Evolutionary conservation across 176 grass and related monocot genomes (phyloP).

Genomic region (Alopecurus myosuroides): DNA sequence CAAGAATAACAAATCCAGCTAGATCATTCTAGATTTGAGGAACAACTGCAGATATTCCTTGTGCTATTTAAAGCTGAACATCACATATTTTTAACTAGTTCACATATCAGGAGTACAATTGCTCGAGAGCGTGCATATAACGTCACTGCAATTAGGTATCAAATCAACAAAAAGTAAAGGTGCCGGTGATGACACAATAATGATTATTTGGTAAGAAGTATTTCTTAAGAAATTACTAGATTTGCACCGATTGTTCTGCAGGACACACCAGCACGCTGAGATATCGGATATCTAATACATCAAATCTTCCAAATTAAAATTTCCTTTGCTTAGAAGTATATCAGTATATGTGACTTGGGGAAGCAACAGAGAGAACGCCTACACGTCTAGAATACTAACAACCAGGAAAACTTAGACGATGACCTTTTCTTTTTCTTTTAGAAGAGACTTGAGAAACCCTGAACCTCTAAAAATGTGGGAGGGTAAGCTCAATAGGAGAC

Average conservation of each 20-base stretch:
- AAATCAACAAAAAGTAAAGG: background rate
- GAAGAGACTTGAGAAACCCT: slow-evolving; percentile 14
- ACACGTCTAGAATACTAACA: slow-evolving; percentile 35
- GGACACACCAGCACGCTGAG: slow-evolving; percentile 8
- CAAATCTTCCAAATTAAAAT: background rate
- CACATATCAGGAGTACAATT: background rate
- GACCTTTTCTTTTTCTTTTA: slow-evolving; percentile 8
- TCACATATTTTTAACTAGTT: background rate
- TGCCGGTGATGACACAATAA: background rate
- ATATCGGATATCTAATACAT: slow-evolving; percentile 6
- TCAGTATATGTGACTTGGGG: slow-evolving; percentile 23
- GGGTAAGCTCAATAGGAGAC: slow-evolving; percentile 1
- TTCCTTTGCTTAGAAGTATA: slow-evolving; percentile 37
- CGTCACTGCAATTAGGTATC: background rate
- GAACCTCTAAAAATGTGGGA: background rate
- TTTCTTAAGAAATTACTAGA: background rate
- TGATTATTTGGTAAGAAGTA: background rate
- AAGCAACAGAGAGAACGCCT: slow-evolving; percentile 35
- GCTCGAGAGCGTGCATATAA: background rate
- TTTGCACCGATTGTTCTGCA: background rate
- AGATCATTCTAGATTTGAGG: background rate
- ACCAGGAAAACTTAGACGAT: slow-evolving; percentile 12
- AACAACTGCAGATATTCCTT: background rate
- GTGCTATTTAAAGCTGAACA: background rate
- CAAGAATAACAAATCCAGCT: background rate